Conservation (phyloP, 2,329 filamentous ascomycete species). For the Microdochium nivale region DNA sequence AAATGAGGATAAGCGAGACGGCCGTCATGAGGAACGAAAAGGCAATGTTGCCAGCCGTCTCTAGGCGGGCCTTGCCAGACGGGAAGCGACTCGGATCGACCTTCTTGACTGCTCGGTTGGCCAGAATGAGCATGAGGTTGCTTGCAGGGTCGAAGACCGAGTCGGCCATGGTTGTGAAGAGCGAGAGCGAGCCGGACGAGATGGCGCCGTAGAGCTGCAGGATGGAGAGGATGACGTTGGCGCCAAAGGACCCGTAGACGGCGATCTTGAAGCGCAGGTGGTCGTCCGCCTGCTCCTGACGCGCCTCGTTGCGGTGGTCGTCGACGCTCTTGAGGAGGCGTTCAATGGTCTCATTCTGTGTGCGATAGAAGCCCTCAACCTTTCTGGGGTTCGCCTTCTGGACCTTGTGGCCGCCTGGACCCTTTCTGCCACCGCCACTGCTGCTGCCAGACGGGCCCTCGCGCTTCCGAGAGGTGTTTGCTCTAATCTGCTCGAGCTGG, state of each 20-base stretch:
- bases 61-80: constrained; percentile 85
- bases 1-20: constrained; percentile 87
- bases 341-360: constrained; percentile 90
- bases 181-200: constrained; percentile 79
- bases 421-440: constrained; percentile 15
- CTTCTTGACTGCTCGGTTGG: constrained; percentile 76
- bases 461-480: constrained; percentile 74
- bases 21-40: constrained; percentile 96
- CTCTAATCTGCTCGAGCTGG: constrained; percentile 69
- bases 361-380: constrained; percentile 76
- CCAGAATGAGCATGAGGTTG: constrained; percentile 79
- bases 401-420: constrained; percentile 7
- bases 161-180: constrained; percentile 97
- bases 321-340: constrained; percentile 86
- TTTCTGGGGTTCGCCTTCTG: constrained; percentile 33
- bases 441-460: constrained; percentile 31
- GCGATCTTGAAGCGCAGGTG: constrained; percentile 66
- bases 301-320: constrained; percentile 76
- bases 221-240: constrained; percentile 69
- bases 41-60: constrained; percentile 90
- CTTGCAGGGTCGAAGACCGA: constrained; percentile 87
- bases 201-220: constrained; percentile 87
- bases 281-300: constrained; percentile 72
- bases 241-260: constrained; percentile 60
- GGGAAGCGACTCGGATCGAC: constrained; percentile 85